Conservation (phyloP, 805 yeast genomes). For the Kodamaea hsintzibuensis region DNA sequence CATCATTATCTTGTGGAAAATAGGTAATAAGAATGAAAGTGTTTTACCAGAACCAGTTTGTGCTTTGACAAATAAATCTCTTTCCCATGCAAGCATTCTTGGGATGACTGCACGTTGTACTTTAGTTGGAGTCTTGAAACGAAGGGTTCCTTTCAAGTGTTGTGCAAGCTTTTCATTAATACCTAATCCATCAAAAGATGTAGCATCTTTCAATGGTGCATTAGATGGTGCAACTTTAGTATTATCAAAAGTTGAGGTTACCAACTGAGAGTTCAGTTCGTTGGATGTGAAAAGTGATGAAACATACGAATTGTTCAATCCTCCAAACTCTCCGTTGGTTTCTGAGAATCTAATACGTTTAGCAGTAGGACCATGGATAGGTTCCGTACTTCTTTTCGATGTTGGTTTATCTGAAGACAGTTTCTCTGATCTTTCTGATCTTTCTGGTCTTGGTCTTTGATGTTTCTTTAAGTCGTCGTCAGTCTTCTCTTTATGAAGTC, state of each 20-base stretch:
- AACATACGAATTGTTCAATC: slow-evolving; percentile 64
- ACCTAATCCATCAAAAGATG: slow-evolving; percentile 73
- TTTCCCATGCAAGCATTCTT: slow-evolving; percentile 40
- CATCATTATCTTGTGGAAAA: slow-evolving; percentile 68
- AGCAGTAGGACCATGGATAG: slow-evolving; percentile 22
- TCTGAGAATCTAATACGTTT: slow-evolving; percentile 46
- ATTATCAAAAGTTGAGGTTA: slow-evolving; percentile 24
- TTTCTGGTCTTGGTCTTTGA: slow-evolving; percentile 11
- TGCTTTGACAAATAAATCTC: slow-evolving; percentile 87
- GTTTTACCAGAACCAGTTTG: slow-evolving; percentile 99
- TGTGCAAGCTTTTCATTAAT: slow-evolving; percentile 52
- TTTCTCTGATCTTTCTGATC: slow-evolving; percentile 15
- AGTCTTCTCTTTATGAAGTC: slow-evolving; percentile 11
- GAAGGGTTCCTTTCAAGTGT: slow-evolving; percentile 58
- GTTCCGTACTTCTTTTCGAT: slow-evolving; percentile 14
- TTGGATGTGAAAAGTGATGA: slow-evolving; percentile 74
- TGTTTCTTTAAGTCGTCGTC: slow-evolving; percentile 11
- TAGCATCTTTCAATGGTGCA: slow-evolving; percentile 76
- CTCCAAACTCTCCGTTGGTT: slow-evolving; percentile 53
- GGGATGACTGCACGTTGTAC: slow-evolving; percentile 86
- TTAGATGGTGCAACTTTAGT: slow-evolving; percentile 52
- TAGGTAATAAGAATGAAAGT: slow-evolving; percentile 80
- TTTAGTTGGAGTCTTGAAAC: slow-evolving; percentile 71
- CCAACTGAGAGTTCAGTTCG: slow-evolving; percentile 49
- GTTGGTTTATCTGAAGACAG: slow-evolving; percentile 4